These are phyloP conservation scores for Hypoxylon fragiforme DNA, from an alignment of 495 filamentous ascomycete genomes.

Conservation along the genomic window DNA sequence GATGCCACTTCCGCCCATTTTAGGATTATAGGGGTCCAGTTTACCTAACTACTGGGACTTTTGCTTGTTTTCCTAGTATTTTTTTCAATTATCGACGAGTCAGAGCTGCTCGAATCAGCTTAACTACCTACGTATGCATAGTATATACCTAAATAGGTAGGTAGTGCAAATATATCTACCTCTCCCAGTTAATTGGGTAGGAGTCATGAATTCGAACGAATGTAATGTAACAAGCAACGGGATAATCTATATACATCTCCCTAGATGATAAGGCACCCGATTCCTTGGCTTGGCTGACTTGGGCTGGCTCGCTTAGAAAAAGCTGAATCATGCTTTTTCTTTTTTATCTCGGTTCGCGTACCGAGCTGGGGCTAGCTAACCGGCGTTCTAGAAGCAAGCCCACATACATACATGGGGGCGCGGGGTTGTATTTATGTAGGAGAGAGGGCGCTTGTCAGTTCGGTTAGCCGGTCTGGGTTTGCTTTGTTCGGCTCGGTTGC, in stretches of 20 bases:
- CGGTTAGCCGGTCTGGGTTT: constrained; percentile 1
- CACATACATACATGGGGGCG: no score
- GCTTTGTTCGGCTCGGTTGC: no score
- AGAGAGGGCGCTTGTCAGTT: constrained; percentile 14
- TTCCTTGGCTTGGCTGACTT: constrained; percentile 1
- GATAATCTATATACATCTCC: no score
- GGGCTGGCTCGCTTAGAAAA: no score
- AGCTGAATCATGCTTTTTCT: constrained; percentile 14
- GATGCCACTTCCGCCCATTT: constrained; percentile 11
- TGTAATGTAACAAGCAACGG: no score
- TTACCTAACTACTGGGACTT: neutral
- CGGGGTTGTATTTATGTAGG: neutral
- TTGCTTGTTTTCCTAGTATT: no score
- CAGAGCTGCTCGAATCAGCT: no score
- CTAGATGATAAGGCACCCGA: neutral
- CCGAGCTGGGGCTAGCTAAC: constrained; percentile 23
- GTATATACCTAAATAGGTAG: constrained; percentile 14
- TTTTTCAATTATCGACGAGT: no score
- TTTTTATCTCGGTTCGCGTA: constrained; percentile 18
- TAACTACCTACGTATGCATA: neutral
- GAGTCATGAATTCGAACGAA: no score
- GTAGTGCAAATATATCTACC: constrained; percentile 1
- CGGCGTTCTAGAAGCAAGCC: constrained; percentile 28
- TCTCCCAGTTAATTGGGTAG: no score
- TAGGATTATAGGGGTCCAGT: neutral